These are phyloP conservation scores for Penicillium coprophilum DNA, from an alignment of 495 filamentous ascomycete genomes.

Conservation along the genomic window DNA sequence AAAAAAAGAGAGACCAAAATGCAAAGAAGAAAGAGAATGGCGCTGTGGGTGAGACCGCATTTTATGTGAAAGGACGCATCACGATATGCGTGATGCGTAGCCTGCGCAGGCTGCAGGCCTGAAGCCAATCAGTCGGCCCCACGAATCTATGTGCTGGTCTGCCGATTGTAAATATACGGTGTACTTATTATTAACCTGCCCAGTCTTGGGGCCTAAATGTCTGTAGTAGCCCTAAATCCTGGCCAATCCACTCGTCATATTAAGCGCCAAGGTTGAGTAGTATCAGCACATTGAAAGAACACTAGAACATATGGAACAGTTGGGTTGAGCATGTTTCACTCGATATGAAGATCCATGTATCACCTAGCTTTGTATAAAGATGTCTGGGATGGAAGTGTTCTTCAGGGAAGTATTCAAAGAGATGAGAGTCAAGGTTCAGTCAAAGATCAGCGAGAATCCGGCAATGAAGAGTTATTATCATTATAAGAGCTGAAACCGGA, in stretches of 20 bases:
- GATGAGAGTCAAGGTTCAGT: too few species aligned
- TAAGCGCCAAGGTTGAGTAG: not conserved
- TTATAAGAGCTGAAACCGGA: too few species aligned
- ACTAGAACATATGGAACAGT: too few species aligned
- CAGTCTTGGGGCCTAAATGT: not conserved
- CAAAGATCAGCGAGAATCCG: too few species aligned
- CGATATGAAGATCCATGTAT: too few species aligned
- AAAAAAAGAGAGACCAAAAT: slow-evolving; percentile 1
- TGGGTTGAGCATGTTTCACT: too few species aligned
- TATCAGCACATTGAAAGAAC: too few species aligned
- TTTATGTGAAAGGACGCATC: slow-evolving; percentile 6
- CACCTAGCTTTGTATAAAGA: too few species aligned
- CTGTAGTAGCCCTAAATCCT: not conserved
- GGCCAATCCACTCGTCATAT: not conserved
- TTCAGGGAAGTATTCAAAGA: too few species aligned
- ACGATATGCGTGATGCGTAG: not conserved
- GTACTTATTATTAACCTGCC: not conserved
- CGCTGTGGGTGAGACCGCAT: slow-evolving; percentile 17
- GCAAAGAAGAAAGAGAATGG: slow-evolving; percentile 11
- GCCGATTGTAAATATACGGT: not conserved
- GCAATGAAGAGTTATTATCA: too few species aligned
- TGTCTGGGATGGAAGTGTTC: too few species aligned
- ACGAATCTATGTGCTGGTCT: slow-evolving; percentile 9
- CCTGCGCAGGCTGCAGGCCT: slow-evolving; percentile 6
- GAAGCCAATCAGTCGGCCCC: slow-evolving; percentile 13